These are phyloP conservation scores for Tetradesmus obliquus DNA, from an alignment of 139 green algal genomes.

Conservation along the genomic window DNA sequence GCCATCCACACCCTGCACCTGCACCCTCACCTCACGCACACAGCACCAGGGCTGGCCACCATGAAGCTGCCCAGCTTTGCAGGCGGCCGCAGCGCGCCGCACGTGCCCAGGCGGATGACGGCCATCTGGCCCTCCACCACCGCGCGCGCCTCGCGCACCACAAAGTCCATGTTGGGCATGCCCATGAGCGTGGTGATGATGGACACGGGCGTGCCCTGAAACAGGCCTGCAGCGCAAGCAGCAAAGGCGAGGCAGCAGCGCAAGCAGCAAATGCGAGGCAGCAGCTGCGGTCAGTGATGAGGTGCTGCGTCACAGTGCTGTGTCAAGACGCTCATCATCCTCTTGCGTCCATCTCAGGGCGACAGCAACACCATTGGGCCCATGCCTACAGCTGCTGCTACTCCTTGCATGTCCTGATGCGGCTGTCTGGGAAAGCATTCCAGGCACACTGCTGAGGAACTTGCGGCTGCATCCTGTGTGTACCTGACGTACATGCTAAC, in stretches of 20 bases:
- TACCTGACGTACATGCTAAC: not conserved
- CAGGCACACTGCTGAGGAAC: not conserved
- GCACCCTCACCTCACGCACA: constrained; percentile 22
- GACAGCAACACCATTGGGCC: not conserved
- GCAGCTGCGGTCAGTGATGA: not conserved
- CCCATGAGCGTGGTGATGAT: constrained; percentile 85
- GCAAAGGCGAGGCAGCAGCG: too few relatives aligned
- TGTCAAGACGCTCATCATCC: not conserved
- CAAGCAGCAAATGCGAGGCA: not conserved
- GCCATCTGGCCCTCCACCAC: constrained; percentile 77
- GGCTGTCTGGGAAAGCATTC: not conserved
- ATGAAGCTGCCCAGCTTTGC: constrained; percentile 74
- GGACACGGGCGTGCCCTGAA: constrained; percentile 65
- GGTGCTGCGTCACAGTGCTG: not conserved
- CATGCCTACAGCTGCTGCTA: not conserved
- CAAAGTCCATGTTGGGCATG: constrained; percentile 80
- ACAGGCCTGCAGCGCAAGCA: constrained; percentile 57
- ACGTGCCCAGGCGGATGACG: constrained; percentile 82
- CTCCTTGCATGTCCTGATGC: not conserved
- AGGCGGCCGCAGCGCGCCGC: constrained; percentile 73
- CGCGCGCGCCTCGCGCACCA: constrained; percentile 64
- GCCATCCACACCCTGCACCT: too few relatives aligned
- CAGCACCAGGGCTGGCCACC: constrained; percentile 64
- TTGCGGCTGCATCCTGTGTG: not conserved
- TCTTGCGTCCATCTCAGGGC: not conserved